These are phyloP conservation scores for Tetracladium marchalianum DNA, from an alignment of 495 filamentous ascomycete genomes.

Conservation along the genomic window DNA sequence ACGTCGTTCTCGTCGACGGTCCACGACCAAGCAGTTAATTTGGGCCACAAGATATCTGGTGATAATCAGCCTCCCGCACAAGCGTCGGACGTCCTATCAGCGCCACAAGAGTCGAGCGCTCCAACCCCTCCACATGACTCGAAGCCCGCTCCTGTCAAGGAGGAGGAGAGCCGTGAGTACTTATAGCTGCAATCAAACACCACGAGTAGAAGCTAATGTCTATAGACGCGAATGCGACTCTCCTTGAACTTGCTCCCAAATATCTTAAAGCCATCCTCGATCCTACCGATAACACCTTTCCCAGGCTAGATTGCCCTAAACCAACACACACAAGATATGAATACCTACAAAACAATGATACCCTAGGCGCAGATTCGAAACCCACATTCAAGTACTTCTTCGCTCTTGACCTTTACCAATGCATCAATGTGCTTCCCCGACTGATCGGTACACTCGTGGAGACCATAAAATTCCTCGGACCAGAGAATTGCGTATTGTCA, in stretches of 20 bases:
- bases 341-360: background rate
- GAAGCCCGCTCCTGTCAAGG: too few species aligned
- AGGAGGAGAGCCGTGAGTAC: too few species aligned
- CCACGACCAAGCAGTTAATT: too few species aligned
- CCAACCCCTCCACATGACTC: background rate
- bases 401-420: slow-evolving; percentile 33
- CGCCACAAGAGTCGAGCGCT: too few species aligned
- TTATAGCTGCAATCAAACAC: too few species aligned
- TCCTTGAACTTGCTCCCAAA: slow-evolving; percentile 9
- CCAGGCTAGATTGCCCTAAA: slow-evolving; percentile 6
- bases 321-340: background rate
- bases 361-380: background rate
- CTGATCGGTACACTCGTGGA: slow-evolving; percentile 33
- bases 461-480: slow-evolving; percentile 33
- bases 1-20: too few species aligned
- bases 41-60: too few species aligned
- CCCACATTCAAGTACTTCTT: slow-evolving; percentile 31
- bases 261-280: slow-evolving; percentile 20
- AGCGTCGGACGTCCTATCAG: too few species aligned
- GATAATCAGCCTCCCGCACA: too few species aligned
- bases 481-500: slow-evolving; percentile 34
- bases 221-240: slow-evolving; percentile 3
- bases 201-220: too few species aligned
- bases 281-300: slow-evolving; percentile 12
- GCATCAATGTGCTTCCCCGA: slow-evolving; percentile 27